phyloP scores from a whole-genome alignment of 176 grass and related monocot genomes.

The Elymus sibiricus region DNA sequence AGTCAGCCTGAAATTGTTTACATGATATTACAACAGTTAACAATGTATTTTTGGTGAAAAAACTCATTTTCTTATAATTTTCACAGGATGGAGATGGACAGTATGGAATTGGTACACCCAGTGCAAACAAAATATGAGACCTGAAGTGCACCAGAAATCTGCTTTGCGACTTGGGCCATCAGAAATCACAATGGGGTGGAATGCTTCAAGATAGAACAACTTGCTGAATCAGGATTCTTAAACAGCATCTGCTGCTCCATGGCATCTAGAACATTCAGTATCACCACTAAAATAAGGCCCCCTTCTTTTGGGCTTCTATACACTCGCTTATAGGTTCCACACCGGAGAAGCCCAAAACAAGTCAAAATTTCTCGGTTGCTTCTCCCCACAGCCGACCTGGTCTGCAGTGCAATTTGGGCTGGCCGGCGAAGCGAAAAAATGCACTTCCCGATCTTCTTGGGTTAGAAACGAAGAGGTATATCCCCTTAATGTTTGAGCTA shows the following conservation, averaged over 20 bases:
- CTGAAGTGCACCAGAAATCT: conserved; percentile 3
- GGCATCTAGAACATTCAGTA: not conserved
- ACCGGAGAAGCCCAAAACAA: too few species aligned
- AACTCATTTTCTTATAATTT: not conserved
- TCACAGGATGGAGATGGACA: too few species aligned
- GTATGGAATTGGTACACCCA: not conserved
- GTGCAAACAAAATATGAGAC: not conserved
- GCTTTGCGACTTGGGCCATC: not conserved
- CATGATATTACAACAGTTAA: not conserved
- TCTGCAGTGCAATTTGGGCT: not conserved
- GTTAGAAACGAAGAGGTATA: too few species aligned
- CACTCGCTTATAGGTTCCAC: not conserved
- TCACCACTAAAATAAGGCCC: not conserved
- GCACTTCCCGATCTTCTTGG: too few species aligned
- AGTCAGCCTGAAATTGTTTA: conserved; percentile 37
- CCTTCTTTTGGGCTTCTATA: not conserved
- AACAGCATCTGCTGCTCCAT: not conserved
- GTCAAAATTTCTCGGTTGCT: too few species aligned
- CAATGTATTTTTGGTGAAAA: not conserved
- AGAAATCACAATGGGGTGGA: not conserved
- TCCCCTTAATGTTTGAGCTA: too few species aligned
- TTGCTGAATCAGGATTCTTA: not conserved
- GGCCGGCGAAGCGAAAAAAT: too few species aligned
- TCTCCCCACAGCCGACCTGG: not conserved
- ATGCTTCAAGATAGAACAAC: not conserved